A percentile compares a stretch with the other conserved stretches of the same genome.
Evolutionary conservation across 345 rosid species (phyloP).

Genomic region (Eucalyptus curtisii): DNA sequence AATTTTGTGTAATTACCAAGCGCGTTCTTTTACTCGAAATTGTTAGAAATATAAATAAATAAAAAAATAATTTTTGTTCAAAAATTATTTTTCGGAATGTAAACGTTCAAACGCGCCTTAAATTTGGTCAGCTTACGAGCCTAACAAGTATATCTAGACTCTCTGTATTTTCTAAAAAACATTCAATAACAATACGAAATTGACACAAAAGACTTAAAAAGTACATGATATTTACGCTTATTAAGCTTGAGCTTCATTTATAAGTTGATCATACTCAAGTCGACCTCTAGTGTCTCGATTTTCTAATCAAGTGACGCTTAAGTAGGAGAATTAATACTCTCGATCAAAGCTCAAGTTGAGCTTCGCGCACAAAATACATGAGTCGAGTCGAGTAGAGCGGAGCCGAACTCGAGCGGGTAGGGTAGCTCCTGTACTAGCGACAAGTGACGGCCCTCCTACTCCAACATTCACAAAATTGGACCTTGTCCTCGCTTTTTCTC

Average conservation of each 20-base stretch:
- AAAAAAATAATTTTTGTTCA: no score
- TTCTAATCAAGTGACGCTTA: neutral
- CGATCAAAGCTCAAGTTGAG: neutral
- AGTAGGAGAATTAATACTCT: accelerated
- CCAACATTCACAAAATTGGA: neutral
- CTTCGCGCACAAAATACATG: neutral
- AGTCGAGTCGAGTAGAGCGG: neutral
- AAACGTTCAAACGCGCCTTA: no score
- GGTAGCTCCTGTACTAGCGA: neutral
- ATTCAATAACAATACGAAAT: neutral
- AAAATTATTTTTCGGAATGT: no score
- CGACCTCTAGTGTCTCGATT: neutral
- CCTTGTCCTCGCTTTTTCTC: neutral
- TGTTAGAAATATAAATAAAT: no score
- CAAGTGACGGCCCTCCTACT: neutral
- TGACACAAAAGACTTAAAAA: neutral
- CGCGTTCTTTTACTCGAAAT: no score
- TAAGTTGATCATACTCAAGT: neutral
- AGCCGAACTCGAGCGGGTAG: neutral
- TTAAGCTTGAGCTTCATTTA: neutral
- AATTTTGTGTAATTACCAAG: no score
- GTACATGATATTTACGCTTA: neutral
- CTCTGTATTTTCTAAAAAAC: neutral
- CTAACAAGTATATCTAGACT: neutral
- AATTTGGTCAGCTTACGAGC: accelerated